These are phyloP conservation scores for Podila epicladia DNA, from an alignment of 192 early-diverging fungal species.

Conservation along the genomic window DNA sequence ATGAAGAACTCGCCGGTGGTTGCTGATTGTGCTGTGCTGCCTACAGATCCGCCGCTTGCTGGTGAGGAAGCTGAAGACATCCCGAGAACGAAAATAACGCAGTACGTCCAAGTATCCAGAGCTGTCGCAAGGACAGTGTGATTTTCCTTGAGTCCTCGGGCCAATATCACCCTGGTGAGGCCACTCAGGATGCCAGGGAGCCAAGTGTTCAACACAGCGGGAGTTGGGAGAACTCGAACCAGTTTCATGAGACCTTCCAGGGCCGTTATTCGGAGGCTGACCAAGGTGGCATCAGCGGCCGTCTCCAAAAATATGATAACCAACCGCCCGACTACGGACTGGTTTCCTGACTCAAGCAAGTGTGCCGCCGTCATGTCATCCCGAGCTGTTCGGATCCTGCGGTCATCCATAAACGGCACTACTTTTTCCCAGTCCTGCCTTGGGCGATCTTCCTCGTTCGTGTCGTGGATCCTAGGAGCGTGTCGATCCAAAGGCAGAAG, in stretches of 20 bases:
- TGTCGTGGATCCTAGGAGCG: not conserved
- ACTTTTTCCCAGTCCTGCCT: not conserved
- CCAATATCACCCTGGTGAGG: slow-evolving; percentile 14
- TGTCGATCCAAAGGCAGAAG: slow-evolving; percentile 15
- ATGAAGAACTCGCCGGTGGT: slow-evolving; percentile 11
- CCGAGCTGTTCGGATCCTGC: not conserved
- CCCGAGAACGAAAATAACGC: slow-evolving; percentile 11
- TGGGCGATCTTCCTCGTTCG: not conserved
- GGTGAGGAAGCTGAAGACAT: not conserved
- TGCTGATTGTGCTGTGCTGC: not conserved
- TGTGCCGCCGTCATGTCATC: slow-evolving; percentile 15
- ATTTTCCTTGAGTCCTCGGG: slow-evolving; percentile 38
- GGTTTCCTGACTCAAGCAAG: slow-evolving; percentile 5
- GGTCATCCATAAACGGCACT: not conserved
- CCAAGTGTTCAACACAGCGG: slow-evolving; percentile 12
- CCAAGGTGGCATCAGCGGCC: slow-evolving; percentile 16
- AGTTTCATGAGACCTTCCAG: slow-evolving; percentile 31
- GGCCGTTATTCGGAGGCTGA: slow-evolving; percentile 12
- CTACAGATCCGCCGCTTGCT: not conserved
- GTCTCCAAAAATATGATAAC: slow-evolving; percentile 21
- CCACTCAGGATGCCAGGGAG: slow-evolving; percentile 30
- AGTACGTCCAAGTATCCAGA: slow-evolving; percentile 31
- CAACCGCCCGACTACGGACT: slow-evolving; percentile 9
- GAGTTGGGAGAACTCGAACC: slow-evolving; percentile 16
- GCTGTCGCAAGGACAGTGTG: slow-evolving; percentile 12